These are phyloP conservation scores for Mycena alexandri DNA, from an alignment of 768 basidiomycete genomes.

Conservation along the genomic window DNA sequence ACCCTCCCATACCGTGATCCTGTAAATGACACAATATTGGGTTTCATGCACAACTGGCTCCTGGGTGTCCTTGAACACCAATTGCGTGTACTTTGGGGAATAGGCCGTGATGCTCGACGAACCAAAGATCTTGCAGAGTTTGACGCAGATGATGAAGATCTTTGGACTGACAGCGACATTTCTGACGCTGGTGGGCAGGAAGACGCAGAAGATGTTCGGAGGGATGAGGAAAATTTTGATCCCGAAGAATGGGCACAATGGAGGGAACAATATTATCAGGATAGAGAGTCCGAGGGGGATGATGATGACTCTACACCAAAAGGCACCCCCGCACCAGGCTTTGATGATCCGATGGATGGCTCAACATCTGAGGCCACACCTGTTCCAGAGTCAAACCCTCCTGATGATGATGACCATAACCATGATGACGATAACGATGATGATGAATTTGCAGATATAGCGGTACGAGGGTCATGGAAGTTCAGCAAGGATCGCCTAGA, in stretches of 20 bases:
- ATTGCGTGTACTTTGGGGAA: no score
- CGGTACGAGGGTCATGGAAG: conserved; percentile 6
- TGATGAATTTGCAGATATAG: conserved; percentile 29
- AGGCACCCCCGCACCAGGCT: no score
- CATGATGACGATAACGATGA: not conserved
- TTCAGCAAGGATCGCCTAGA: conserved; percentile 14
- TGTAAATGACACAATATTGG: conserved; percentile 21
- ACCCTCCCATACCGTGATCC: conserved; percentile 36
- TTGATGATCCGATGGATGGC: no score
- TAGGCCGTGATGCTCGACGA: conserved; percentile 21
- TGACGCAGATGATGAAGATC: conserved; percentile 20
- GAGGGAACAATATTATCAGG: conserved; percentile 1
- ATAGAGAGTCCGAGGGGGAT: not conserved
- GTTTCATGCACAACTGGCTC: conserved; percentile 1
- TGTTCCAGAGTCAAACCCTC: no score
- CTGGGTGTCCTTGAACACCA: not conserved
- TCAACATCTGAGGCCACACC: no score
- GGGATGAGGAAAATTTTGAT: not conserved
- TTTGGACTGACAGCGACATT: conserved; percentile 20
- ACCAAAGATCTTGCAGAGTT: conserved; percentile 17
- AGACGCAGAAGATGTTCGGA: not conserved
- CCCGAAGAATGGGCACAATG: not conserved
- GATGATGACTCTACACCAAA: not conserved
- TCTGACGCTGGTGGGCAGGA: conserved; percentile 14
- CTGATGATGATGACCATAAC: no score